phyloP scores from a whole-genome alignment of 345 rosid genomes.

The Mangifera indica region DNA sequence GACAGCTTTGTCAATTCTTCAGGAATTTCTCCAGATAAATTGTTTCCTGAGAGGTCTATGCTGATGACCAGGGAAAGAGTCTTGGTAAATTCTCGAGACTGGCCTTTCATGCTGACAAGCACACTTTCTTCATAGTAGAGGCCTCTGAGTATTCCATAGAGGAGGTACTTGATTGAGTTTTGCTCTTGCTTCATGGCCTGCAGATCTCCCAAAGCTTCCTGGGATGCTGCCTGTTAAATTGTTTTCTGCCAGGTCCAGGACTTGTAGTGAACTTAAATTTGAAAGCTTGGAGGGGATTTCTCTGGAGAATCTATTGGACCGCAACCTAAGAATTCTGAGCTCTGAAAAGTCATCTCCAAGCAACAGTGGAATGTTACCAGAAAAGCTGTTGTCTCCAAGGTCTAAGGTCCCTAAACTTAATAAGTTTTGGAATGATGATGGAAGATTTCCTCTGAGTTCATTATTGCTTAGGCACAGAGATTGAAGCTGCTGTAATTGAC shows the following conservation, averaged over 20 bases:
- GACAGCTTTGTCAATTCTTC: slow-evolving; percentile 31
- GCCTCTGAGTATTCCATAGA: slow-evolving; percentile 31
- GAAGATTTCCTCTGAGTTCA: slow-evolving; percentile 32
- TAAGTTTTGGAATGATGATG: slow-evolving; percentile 31
- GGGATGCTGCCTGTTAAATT: slow-evolving; percentile 42
- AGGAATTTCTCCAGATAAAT: slow-evolving; percentile 40
- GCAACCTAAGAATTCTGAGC: slow-evolving; percentile 28
- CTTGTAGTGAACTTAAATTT: slow-evolving; percentile 36
- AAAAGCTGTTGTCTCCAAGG: slow-evolving; percentile 36
- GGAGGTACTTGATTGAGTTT: slow-evolving; percentile 26
- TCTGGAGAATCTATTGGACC: slow-evolving; percentile 33
- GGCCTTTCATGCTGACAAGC: too few species aligned
- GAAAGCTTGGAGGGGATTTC: slow-evolving; percentile 33
- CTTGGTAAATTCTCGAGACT: slow-evolving; percentile 31
- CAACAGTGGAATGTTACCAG: slow-evolving; percentile 35
- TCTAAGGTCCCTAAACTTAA: slow-evolving; percentile 37
- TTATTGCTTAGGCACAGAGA: slow-evolving; percentile 33
- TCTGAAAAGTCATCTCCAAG: slow-evolving; percentile 25
- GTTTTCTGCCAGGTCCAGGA: slow-evolving; percentile 46
- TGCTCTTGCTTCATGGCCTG: slow-evolving; percentile 37
- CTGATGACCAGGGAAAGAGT: slow-evolving; percentile 46
- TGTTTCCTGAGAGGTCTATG: slow-evolving; percentile 44
- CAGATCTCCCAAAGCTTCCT: slow-evolving; percentile 32
- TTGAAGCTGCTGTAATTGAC: slow-evolving; percentile 27
- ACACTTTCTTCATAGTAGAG: slow-evolving; percentile 38